phyloP scores from a whole-genome alignment of 106 monocot genomes.

The Apostasia shenzhenica region DNA sequence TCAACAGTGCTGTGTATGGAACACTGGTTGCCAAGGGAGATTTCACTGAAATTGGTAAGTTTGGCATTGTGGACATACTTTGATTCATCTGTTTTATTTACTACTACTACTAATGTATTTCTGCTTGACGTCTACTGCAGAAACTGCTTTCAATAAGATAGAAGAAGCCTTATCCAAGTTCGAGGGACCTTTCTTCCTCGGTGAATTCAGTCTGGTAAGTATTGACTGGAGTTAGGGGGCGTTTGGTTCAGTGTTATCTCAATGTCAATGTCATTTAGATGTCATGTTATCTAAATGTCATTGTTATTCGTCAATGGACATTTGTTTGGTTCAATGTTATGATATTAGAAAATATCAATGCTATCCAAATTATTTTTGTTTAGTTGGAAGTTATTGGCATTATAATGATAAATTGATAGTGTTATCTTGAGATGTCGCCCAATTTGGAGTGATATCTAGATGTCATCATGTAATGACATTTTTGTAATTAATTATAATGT shows the following conservation, averaged over 20 bases:
- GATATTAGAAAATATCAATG: neutral
- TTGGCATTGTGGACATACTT: neutral
- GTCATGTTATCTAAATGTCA: too few species aligned
- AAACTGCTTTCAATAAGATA: conserved; percentile 54
- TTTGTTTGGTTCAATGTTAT: too few species aligned
- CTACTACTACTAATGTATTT: neutral
- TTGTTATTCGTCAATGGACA: too few species aligned
- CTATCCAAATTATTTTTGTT: too few species aligned
- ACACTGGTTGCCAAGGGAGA: conserved; percentile 41
- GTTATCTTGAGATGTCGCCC: too few species aligned
- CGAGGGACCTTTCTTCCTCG: conserved; percentile 87
- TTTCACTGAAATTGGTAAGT: conserved; percentile 56
- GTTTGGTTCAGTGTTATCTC: too few species aligned
- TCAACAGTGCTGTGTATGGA: conserved; percentile 26
- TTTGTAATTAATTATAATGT: too few species aligned
- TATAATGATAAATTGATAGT: too few species aligned
- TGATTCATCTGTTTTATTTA: neutral
- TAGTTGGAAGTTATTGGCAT: too few species aligned
- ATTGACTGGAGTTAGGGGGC: neutral
- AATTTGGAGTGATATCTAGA: too few species aligned
- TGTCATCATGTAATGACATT: too few species aligned
- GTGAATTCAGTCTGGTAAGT: conserved; percentile 77
- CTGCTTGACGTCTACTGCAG: conserved; percentile 12
- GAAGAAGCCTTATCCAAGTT: conserved; percentile 62
- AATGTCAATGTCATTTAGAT: too few species aligned